These are phyloP conservation scores for Epichloe sp. DNA, from an alignment of 2,329 filamentous ascomycete species.

Conservation along the genomic window DNA sequence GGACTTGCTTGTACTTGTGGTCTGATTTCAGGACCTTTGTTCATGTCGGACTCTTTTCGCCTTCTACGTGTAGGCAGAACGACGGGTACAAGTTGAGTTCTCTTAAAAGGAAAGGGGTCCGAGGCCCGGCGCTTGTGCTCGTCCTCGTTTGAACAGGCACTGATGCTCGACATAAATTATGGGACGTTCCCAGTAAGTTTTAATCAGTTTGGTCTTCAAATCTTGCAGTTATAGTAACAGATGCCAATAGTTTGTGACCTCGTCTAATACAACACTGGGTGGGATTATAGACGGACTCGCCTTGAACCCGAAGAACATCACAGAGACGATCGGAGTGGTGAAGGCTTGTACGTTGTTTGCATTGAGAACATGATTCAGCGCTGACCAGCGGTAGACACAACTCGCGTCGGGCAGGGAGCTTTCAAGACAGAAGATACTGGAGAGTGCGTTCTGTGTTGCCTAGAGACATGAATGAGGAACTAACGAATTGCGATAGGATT, in stretches of 20 bases:
- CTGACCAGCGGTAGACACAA: conserved; percentile 1
- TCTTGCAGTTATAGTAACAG: neutral
- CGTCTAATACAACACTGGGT: conserved; percentile 15
- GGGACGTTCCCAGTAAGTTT: conserved; percentile 21
- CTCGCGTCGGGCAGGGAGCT: conserved; percentile 7
- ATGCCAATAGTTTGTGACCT: conserved; percentile 7
- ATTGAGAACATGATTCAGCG: too few relatives aligned
- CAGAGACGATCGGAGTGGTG: conserved; percentile 8
- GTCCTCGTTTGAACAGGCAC: conserved; percentile 17
- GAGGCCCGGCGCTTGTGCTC: conserved; percentile 10
- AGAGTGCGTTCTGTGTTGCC: conserved; percentile 8
- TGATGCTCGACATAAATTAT: conserved; percentile 55
- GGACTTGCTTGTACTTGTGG: too few relatives aligned
- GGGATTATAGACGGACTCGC: conserved; percentile 15
- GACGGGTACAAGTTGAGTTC: too few relatives aligned
- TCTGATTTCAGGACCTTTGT: too few relatives aligned
- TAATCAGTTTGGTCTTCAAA: neutral
- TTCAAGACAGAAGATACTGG: conserved; percentile 9
- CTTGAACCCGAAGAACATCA: conserved; percentile 40
- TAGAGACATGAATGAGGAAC: conserved; percentile 2
- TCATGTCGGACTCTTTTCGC: too few relatives aligned
- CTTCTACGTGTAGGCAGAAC: too few relatives aligned
- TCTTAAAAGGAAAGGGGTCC: conserved; percentile 7
- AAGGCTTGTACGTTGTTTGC: neutral
- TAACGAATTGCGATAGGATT: conserved; percentile 13